A percentile compares a stretch with the other conserved stretches of the same genome.
Conservation (phyloP, 2,329 filamentous ascomycete species). For the Thielaviopsis euricoi region DNA sequence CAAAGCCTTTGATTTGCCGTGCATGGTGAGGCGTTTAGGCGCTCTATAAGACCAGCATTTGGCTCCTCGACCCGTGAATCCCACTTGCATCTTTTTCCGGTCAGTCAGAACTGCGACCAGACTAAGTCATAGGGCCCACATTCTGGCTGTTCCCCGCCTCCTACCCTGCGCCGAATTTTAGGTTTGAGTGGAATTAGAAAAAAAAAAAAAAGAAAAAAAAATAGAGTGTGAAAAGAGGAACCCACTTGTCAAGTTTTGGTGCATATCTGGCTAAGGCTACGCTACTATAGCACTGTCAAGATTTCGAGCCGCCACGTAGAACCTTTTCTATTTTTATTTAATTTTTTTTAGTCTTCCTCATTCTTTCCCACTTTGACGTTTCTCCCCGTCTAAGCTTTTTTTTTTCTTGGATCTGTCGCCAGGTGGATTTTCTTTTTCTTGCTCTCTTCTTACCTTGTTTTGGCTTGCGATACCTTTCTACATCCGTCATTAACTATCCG, state of each 20-base stretch:
- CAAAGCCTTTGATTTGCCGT: too few relatives aligned
- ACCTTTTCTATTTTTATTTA: neutral
- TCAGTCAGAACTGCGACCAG: too few relatives aligned
- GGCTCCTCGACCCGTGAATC: neutral
- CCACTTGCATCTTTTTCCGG: neutral
- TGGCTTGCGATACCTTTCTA: neutral
- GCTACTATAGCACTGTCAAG: neutral
- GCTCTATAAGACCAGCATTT: neutral
- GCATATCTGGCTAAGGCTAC: neutral
- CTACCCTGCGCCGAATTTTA: neutral
- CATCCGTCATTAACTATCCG: neutral
- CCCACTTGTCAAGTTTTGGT: neutral
- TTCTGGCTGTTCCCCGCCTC: neutral
- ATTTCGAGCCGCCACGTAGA: constrained; percentile 6
- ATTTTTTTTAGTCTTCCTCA: neutral
- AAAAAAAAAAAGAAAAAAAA: neutral
- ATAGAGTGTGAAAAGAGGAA: neutral
- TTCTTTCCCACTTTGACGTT: neutral
- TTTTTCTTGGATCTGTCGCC: neutral
- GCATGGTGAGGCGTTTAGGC: too few relatives aligned
- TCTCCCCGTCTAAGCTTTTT: neutral
- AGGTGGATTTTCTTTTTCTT: constrained; percentile 3
- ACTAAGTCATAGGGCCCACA: neutral
- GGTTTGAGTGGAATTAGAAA: neutral
- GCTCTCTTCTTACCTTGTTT: neutral